Evolutionary conservation across 2,329 filamentous ascomycete species (phyloP).

Genomic region (Verticillium isaacii): DNA sequence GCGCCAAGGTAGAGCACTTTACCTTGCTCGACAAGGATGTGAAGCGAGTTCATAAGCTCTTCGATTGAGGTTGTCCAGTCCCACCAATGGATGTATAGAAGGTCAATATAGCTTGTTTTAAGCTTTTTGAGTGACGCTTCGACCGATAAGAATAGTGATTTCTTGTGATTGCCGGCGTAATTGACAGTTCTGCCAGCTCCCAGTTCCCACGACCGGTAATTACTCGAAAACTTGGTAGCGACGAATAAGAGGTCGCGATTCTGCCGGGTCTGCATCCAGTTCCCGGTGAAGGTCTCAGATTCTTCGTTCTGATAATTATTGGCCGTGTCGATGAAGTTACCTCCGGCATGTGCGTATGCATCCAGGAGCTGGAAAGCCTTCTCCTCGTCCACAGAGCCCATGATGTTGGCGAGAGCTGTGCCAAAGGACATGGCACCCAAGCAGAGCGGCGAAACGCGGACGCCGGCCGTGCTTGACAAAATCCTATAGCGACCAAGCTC

Average conservation of each 20-base stretch:
- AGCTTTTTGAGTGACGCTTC: conserved; percentile 40
- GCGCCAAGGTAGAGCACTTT: conserved; percentile 37
- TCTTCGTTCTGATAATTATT: conserved; percentile 55
- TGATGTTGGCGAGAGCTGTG: conserved; percentile 32
- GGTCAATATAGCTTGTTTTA: conserved; percentile 37
- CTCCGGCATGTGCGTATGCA: conserved; percentile 49
- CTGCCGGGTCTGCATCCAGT: conserved; percentile 44
- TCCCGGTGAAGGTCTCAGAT: conserved; percentile 54
- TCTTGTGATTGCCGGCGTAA: conserved; percentile 35
- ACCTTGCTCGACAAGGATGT: conserved; percentile 33
- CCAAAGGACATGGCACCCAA: conserved; percentile 52
- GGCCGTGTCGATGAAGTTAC: conserved; percentile 65
- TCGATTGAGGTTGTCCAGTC: conserved; percentile 35
- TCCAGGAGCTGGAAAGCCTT: conserved; percentile 53
- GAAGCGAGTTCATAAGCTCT: conserved; percentile 37
- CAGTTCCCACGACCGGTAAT: conserved; percentile 33
- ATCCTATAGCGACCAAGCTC: conserved; percentile 48
- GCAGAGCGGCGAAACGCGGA: conserved; percentile 47
- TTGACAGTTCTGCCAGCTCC: conserved; percentile 35
- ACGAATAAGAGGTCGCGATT: conserved; percentile 50
- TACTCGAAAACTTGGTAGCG: conserved; percentile 51
- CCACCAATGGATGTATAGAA: conserved; percentile 42
- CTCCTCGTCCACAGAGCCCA: conserved; percentile 52
- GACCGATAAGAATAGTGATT: conserved; percentile 35
- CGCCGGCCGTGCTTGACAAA: conserved; percentile 41